phyloP scores from a whole-genome alignment of 805 yeast genomes.

The Barnettozyma siamensis region DNA sequence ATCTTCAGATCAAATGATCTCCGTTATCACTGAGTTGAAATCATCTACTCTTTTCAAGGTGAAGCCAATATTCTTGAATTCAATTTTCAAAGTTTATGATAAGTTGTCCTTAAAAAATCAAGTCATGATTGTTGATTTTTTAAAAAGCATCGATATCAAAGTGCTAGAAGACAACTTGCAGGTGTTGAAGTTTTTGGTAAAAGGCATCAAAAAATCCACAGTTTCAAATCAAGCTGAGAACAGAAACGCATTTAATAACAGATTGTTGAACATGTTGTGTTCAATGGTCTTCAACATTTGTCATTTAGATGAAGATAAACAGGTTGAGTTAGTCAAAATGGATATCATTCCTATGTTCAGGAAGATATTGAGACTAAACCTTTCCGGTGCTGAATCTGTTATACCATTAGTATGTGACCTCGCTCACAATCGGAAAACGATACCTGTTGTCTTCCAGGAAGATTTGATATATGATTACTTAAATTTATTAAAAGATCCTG shows the following conservation, averaged over 20 bases:
- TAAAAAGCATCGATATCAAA: slow-evolving; percentile 18
- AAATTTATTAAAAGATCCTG: slow-evolving; percentile 38
- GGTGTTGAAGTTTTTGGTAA: slow-evolving; percentile 37
- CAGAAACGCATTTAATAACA: slow-evolving; percentile 21
- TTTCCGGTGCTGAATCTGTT: slow-evolving; percentile 42
- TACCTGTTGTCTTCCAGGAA: slow-evolving; percentile 18
- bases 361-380: slow-evolving; percentile 30
- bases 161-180: slow-evolving; percentile 19
- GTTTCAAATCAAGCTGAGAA: not conserved
- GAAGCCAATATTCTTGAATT: slow-evolving; percentile 37
- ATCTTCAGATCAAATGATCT: slow-evolving; percentile 29
- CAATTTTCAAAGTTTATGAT: slow-evolving; percentile 37
- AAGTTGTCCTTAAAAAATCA: slow-evolving; percentile 30
- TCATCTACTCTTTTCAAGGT: slow-evolving; percentile 36
- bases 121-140: slow-evolving; percentile 32
- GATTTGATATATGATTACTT: slow-evolving; percentile 30
- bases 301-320: slow-evolving; percentile 37
- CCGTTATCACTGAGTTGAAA: slow-evolving; percentile 27
- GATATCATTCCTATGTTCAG: slow-evolving; percentile 37
- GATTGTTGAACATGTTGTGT: slow-evolving; percentile 34
- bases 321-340: slow-evolving; percentile 33
- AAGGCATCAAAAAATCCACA: slow-evolving; percentile 9
- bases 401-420: slow-evolving; percentile 45
- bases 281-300: slow-evolving; percentile 42
- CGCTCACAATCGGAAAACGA: slow-evolving; percentile 32